phyloP scores from a whole-genome alignment of 805 yeast species.

The Pichia phayaonensis region DNA sequence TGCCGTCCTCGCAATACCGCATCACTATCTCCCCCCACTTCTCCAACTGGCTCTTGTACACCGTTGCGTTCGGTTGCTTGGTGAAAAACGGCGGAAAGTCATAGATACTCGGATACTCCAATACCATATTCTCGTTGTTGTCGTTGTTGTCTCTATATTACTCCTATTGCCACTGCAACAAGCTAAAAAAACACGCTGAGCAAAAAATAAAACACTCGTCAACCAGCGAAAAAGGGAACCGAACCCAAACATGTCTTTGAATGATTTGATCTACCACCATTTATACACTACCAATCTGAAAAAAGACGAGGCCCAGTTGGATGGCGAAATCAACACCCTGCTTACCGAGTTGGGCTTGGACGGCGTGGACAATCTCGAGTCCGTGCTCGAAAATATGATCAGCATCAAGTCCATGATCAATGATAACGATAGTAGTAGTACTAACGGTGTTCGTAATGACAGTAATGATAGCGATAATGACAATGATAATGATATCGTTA shows the following conservation, averaged over 20 bases:
- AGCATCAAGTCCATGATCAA: background rate
- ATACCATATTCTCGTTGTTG: background rate
- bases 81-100: conserved; percentile 91
- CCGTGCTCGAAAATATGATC: background rate
- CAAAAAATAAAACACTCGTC: too few species aligned
- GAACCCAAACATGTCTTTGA: background rate
- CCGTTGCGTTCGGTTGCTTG: conserved; percentile 74
- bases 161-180: too few species aligned
- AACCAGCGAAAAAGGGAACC: background rate
- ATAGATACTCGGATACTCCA: conserved; percentile 41
- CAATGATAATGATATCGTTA: too few species aligned
- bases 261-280: background rate
- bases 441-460: too few species aligned
- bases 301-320: background rate
- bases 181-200: too few species aligned
- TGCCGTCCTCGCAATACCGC: conserved; percentile 48
- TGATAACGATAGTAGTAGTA: background rate
- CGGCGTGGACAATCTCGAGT: background rate
- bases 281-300: background rate
- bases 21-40: conserved; percentile 68
- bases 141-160: too few species aligned
- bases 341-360: background rate
- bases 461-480: background rate
- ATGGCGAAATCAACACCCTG: background rate
- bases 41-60: conserved; percentile 68